Evolutionary conservation across 2,329 filamentous ascomycete genomes (phyloP).

Genomic region (Eutypa lata): DNA sequence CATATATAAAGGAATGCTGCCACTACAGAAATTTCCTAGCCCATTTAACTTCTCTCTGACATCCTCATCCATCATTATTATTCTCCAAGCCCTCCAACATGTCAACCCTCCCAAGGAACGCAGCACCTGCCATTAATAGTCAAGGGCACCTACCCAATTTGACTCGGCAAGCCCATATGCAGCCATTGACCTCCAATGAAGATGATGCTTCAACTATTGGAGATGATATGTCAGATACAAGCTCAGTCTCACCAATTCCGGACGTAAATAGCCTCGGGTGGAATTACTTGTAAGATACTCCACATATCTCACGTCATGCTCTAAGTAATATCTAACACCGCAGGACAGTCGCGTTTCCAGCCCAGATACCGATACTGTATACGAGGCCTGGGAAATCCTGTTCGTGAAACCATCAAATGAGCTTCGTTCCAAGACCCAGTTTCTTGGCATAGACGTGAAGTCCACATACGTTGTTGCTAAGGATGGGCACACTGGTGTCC

Average conservation of each 20-base stretch:
- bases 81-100: no score
- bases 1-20: no score
- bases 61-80: no score
- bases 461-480: conserved; percentile 5
- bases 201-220: background rate
- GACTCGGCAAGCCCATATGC: no score
- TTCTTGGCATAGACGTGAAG: conserved; percentile 9
- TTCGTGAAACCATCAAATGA: conserved; percentile 11
- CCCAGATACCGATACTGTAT: background rate
- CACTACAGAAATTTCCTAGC: no score
- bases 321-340: background rate
- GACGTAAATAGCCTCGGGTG: background rate
- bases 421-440: conserved; percentile 2
- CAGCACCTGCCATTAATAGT: no score
- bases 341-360: conserved; percentile 1
- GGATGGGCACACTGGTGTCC: conserved; percentile 14
- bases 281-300: background rate
- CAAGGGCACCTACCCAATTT: no score
- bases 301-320: background rate
- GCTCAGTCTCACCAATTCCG: background rate
- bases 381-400: conserved; percentile 6
- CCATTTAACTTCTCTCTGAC: no score
- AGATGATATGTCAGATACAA: background rate
- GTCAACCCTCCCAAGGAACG: no score
- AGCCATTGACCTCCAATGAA: background rate